These are phyloP conservation scores for Beauveria varroae DNA, from an alignment of 2,329 filamentous ascomycete genomes.

Conservation along the genomic window DNA sequence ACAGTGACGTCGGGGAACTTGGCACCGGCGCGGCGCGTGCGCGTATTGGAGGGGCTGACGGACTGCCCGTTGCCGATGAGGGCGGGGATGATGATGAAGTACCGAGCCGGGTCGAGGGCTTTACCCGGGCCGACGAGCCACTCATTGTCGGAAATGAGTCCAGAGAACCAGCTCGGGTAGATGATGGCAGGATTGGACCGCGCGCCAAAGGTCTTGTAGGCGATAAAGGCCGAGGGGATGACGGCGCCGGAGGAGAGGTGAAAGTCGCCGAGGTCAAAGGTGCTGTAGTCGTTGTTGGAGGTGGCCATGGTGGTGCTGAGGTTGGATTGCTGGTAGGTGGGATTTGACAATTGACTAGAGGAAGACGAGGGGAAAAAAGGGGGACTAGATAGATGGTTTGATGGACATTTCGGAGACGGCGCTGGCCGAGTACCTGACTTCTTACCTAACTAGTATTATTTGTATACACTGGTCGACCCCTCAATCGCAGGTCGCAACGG, in stretches of 20 bases:
- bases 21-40: constrained; percentile 16
- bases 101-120: constrained; percentile 49
- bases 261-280: constrained; percentile 57
- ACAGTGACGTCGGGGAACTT: constrained; percentile 39
- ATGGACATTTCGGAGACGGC: neutral
- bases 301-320: neutral
- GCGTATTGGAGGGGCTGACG: constrained; percentile 43
- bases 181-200: constrained; percentile 56
- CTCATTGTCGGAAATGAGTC: constrained; percentile 60
- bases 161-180: constrained; percentile 67
- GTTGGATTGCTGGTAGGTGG: neutral
- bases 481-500: too few species aligned
- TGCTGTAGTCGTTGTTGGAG: constrained; percentile 23
- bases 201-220: constrained; percentile 70
- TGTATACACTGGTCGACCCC: too few species aligned
- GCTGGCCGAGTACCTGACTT: neutral
- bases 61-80: constrained; percentile 48
- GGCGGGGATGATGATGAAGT: constrained; percentile 43
- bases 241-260: constrained; percentile 56
- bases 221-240: constrained; percentile 58
- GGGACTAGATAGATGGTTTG: too few species aligned
- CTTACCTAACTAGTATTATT: neutral
- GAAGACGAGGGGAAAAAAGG: neutral
- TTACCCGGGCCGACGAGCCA: constrained; percentile 65
- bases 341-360: too few species aligned